These are phyloP conservation scores for Sporothrix euskadiensis DNA, from an alignment of 2,329 filamentous ascomycete genomes.

Conservation along the genomic window DNA sequence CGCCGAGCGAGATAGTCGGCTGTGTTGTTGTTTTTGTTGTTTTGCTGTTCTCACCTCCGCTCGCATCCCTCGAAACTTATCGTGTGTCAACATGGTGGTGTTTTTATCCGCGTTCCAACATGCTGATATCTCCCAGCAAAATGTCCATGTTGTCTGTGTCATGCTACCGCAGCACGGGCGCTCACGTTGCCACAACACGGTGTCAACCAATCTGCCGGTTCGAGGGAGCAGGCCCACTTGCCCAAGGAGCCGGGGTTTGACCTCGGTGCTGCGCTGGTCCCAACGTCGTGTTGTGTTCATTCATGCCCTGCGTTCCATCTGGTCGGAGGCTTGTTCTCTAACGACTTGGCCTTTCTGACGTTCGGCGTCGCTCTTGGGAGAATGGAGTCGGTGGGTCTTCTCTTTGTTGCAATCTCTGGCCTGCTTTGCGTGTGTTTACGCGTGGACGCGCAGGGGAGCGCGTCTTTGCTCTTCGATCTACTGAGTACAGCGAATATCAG, in stretches of 20 bases:
- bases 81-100: neutral
- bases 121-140: neutral
- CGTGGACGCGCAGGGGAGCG: neutral
- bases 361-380: neutral
- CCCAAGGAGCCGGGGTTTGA: neutral
- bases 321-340: neutral
- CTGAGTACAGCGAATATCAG: neutral
- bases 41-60: neutral
- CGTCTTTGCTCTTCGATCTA: neutral
- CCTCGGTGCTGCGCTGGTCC: neutral
- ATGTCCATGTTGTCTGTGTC: neutral
- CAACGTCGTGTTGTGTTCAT: neutral
- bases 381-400: neutral
- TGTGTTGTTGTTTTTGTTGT: neutral
- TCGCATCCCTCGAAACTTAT: neutral
- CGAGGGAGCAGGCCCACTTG: neutral
- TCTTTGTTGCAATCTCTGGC: neutral
- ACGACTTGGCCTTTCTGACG: neutral
- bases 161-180: neutral
- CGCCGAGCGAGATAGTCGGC: neutral
- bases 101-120: neutral
- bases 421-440: neutral
- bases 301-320: neutral
- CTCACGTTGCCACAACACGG: neutral
- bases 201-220: slow-evolving; percentile 3